Evolutionary conservation across 352 stramenopile species (phyloP).

Genomic region (Globisporangium spiculum): DNA sequence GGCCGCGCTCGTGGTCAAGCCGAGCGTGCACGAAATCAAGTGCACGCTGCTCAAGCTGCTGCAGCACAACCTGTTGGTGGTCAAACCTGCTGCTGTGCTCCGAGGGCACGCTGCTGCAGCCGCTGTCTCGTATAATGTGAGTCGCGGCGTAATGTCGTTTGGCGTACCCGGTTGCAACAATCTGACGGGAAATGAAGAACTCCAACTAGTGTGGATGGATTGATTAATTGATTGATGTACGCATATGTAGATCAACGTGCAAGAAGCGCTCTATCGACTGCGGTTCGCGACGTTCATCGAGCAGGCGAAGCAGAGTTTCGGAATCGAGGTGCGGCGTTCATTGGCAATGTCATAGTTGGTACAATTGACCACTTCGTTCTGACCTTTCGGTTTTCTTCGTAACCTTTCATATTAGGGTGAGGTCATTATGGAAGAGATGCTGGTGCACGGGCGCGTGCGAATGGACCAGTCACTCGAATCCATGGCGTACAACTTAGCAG

Average conservation of each 20-base stretch:
- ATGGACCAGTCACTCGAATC: slow-evolving; percentile 83
- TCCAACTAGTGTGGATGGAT: not conserved
- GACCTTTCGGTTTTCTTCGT: not conserved
- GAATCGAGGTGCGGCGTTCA: slow-evolving; percentile 38
- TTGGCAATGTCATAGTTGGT: not conserved
- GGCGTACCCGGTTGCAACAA: not conserved
- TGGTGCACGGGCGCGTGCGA: slow-evolving; percentile 78
- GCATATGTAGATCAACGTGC: slow-evolving; percentile 62
- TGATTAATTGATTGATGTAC: not conserved
- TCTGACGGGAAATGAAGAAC: not conserved
- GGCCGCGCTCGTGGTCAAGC: slow-evolving; percentile 25
- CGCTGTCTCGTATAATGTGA: slow-evolving; percentile 50
- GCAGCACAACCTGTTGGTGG: slow-evolving; percentile 83
- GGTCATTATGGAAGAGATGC: slow-evolving; percentile 87
- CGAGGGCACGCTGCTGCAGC: slow-evolving; percentile 16
- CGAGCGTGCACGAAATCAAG: slow-evolving; percentile 76
- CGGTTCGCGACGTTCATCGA: slow-evolving; percentile 86
- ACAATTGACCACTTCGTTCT: not conserved
- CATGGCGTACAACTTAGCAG: slow-evolving; percentile 78
- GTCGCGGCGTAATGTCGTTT: slow-evolving; percentile 8
- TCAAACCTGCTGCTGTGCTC: slow-evolving; percentile 36
- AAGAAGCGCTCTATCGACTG: slow-evolving; percentile 77
- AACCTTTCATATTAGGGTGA: slow-evolving; percentile 38
- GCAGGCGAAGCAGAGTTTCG: slow-evolving; percentile 71
- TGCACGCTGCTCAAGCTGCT: slow-evolving; percentile 81